These are phyloP conservation scores for Prinsepia uniflora DNA, from an alignment of 306 rosid genomes.

Conservation along the genomic window DNA sequence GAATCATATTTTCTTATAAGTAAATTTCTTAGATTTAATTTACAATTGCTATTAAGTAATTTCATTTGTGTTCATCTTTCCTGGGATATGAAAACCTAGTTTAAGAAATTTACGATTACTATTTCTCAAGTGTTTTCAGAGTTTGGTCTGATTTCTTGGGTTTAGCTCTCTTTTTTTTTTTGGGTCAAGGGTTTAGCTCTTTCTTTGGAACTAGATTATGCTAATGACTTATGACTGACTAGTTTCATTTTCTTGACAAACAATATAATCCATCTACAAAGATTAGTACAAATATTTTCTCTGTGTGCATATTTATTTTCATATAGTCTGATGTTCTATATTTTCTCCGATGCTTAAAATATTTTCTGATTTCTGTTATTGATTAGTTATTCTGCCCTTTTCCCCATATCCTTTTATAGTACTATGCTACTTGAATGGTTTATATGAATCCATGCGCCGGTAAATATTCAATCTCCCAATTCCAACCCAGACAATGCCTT, in stretches of 20 bases:
- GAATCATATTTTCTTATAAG: neutral
- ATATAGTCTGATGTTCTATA: neutral
- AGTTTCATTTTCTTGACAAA: neutral
- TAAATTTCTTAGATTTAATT: neutral
- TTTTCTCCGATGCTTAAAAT: neutral
- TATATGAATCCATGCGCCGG: neutral
- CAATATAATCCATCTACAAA: neutral
- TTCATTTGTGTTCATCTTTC: neutral
- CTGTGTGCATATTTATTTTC: neutral
- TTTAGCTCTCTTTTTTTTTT: too few relatives aligned
- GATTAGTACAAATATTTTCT: neutral
- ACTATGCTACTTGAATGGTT: neutral
- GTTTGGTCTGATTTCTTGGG: constrained; percentile 11
- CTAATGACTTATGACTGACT: constrained; percentile 8
- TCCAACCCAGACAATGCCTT: constrained; percentile 7
- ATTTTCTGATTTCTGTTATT: neutral
- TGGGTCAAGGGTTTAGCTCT: too few relatives aligned
- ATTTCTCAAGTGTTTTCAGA: constrained; percentile 17
- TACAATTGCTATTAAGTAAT: neutral
- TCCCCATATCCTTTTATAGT: neutral
- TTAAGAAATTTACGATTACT: neutral
- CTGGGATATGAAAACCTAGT: neutral
- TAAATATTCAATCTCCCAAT: neutral
- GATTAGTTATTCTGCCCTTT: too few relatives aligned
- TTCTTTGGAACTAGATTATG: constrained; percentile 22